These are phyloP conservation scores for Alternaria brassicicola DNA, from an alignment of 2,329 filamentous ascomycete genomes.

Conservation along the genomic window DNA sequence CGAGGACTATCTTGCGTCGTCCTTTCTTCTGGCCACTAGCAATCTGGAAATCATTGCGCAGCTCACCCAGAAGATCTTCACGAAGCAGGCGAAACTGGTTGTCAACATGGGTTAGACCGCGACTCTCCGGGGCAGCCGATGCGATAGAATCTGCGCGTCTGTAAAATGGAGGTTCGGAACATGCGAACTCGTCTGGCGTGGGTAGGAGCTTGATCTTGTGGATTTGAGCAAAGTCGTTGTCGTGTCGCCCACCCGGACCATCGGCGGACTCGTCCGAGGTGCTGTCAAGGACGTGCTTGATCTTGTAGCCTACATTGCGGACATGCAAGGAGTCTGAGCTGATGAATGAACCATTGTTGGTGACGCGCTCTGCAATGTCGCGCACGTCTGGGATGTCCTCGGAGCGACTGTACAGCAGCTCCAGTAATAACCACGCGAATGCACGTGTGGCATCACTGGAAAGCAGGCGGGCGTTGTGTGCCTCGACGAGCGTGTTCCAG, in stretches of 20 bases:
- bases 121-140: constrained; percentile 44
- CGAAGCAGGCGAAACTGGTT: constrained; percentile 74
- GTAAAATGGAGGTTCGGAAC: constrained; percentile 60
- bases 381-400: constrained; percentile 35
- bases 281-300: constrained; percentile 53
- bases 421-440: constrained; percentile 53
- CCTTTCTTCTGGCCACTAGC: constrained; percentile 58
- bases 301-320: constrained; percentile 63
- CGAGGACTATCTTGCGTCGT: constrained; percentile 50
- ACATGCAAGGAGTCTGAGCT: constrained; percentile 55
- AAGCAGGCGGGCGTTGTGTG: constrained; percentile 33
- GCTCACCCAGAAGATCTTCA: constrained; percentile 72
- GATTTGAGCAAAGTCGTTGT: constrained; percentile 72
- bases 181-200: constrained; percentile 68
- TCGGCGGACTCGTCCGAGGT: constrained; percentile 53
- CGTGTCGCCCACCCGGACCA: constrained; percentile 69
- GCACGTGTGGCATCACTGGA: constrained; percentile 29
- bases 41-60: constrained; percentile 66
- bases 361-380: constrained; percentile 31
- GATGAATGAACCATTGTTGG: constrained; percentile 28
- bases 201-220: constrained; percentile 68
- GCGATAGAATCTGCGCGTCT: constrained; percentile 59
- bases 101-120: constrained; percentile 63
- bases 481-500: constrained; percentile 58
- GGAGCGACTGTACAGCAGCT: constrained; percentile 53